phyloP scores from a whole-genome alignment of 2,329 filamentous ascomycete genomes.

The Fusarium zealandicum region DNA sequence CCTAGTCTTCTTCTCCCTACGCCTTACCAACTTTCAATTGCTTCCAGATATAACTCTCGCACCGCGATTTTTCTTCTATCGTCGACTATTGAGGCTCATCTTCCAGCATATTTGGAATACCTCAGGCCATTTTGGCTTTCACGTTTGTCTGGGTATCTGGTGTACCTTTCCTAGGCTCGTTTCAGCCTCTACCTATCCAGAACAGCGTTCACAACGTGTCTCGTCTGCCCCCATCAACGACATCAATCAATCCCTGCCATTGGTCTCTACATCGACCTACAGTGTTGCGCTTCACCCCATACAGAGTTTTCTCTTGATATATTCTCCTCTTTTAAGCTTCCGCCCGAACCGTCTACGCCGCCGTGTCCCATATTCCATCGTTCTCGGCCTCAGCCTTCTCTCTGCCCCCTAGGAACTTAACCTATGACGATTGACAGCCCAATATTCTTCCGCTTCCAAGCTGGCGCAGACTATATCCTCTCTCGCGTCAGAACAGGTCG shows the following conservation, averaged over 20 bases:
- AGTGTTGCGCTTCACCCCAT: not conserved
- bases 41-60: too few species aligned
- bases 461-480: not conserved
- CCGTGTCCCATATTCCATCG: slow-evolving; percentile 1
- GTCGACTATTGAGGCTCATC: not conserved
- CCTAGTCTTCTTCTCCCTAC: too few species aligned
- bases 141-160: not conserved
- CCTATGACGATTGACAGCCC: not conserved
- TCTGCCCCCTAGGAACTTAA: too few species aligned
- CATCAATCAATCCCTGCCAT: slow-evolving; percentile 1
- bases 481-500: slow-evolving; percentile 1
- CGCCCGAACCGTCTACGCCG: slow-evolving; percentile 11
- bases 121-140: not conserved
- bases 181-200: not conserved
- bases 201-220: not conserved
- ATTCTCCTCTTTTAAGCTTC: slow-evolving; percentile 12
- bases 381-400: slow-evolving; percentile 2
- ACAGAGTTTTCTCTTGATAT: slow-evolving; percentile 3
- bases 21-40: too few species aligned
- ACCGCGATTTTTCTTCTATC: not conserved
- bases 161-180: slow-evolving; percentile 4
- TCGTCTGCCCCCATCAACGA: slow-evolving; percentile 3
- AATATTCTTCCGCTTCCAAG: not conserved
- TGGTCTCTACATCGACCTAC: slow-evolving; percentile 1
- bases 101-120: slow-evolving; percentile 6